phyloP scores from a whole-genome alignment of 139 green algal genomes.

The Chlorokybus atmophyticus region DNA sequence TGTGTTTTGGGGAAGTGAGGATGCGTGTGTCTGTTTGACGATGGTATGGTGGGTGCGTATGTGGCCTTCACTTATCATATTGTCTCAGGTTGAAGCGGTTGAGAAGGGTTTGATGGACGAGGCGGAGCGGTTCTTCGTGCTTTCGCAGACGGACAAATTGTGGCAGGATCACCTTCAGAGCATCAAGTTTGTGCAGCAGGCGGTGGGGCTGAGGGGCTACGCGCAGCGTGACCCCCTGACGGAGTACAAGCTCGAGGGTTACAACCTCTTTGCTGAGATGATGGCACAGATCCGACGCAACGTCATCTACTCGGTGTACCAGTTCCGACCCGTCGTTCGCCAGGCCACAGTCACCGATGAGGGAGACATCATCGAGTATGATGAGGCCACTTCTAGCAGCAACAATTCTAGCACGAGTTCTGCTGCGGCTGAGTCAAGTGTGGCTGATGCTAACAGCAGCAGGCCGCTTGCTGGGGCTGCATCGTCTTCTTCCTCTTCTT shows the following conservation, averaged over 20 bases:
- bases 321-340: constrained; percentile 46
- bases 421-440: too few species aligned
- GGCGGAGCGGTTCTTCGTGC: constrained; percentile 86
- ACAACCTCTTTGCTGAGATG: constrained; percentile 75
- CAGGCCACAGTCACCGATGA: neutral
- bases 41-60: too few species aligned
- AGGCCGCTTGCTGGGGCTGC: too few species aligned
- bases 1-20: too few species aligned
- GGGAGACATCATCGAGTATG: neutral
- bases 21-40: too few species aligned
- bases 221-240: constrained; percentile 83
- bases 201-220: constrained; percentile 77
- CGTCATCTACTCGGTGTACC: constrained; percentile 94
- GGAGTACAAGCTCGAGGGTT: constrained; percentile 98
- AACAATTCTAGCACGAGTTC: too few species aligned
- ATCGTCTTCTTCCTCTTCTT: too few species aligned
- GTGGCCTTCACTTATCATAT: too few species aligned
- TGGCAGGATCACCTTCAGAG: constrained; percentile 96
- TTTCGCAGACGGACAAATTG: constrained; percentile 84
- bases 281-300: constrained; percentile 83
- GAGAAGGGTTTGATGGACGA: constrained; percentile 68
- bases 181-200: constrained; percentile 94
- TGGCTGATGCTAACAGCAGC: too few species aligned
- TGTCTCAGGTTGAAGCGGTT: constrained; percentile 56
- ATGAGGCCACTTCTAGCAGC: too few species aligned